These are phyloP conservation scores for Viola odorata DNA, from an alignment of 345 rosid species.

Conservation along the genomic window DNA sequence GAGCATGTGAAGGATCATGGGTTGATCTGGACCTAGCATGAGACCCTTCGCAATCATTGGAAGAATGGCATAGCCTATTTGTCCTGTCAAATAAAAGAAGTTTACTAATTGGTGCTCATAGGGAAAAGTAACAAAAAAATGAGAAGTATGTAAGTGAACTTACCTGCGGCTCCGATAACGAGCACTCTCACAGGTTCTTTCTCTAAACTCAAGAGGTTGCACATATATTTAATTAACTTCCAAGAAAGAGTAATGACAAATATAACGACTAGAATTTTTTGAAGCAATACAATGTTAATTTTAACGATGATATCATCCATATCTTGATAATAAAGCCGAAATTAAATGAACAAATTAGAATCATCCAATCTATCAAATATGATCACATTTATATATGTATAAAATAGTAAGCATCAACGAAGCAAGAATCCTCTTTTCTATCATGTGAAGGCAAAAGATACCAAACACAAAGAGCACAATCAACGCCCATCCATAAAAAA, in stretches of 20 bases:
- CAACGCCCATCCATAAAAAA: too few species aligned
- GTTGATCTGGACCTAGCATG: constrained; percentile 82
- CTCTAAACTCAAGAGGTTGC: constrained; percentile 41
- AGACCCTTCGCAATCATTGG: constrained; percentile 83
- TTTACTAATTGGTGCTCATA: too few species aligned
- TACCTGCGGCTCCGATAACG: constrained; percentile 85
- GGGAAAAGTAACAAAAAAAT: too few species aligned
- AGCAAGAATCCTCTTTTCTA: too few species aligned
- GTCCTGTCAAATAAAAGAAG: constrained; percentile 39
- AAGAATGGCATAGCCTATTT: constrained; percentile 76
- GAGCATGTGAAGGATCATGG: constrained; percentile 74
- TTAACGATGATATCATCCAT: constrained; percentile 25
- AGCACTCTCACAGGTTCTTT: constrained; percentile 58
- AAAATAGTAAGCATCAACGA: too few species aligned
- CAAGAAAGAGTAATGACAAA: constrained; percentile 39
- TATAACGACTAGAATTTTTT: constrained; percentile 42
- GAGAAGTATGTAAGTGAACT: constrained; percentile 16
- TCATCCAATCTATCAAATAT: too few species aligned
- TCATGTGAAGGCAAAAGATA: too few species aligned
- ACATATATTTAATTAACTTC: constrained; percentile 57
- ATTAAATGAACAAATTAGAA: too few species aligned
- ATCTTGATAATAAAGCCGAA: neutral
- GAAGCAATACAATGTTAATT: constrained; percentile 29
- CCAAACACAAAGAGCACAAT: too few species aligned
- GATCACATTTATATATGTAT: too few species aligned